Evolutionary conservation across 225 moss, liverwort and hornwort species (phyloP).

Genomic region (Sphagnum tenellum): DNA sequence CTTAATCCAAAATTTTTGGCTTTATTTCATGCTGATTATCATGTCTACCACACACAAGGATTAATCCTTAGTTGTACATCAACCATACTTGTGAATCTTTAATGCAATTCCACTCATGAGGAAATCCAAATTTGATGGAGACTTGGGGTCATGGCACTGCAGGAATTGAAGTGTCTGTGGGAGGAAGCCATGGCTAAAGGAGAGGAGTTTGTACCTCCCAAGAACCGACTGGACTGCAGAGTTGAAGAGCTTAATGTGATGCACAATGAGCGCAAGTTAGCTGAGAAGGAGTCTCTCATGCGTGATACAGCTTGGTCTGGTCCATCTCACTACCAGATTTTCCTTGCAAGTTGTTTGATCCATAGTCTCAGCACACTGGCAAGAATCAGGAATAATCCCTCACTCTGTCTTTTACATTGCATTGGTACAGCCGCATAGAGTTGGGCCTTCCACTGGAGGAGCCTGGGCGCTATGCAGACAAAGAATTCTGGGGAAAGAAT

Average conservation of each 20-base stretch:
- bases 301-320: constrained; percentile 68
- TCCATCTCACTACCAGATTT: neutral
- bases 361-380: neutral
- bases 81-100: too few species aligned
- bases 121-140: too few species aligned
- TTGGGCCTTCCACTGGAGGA: constrained; percentile 81
- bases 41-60: too few species aligned
- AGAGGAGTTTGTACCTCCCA: constrained; percentile 50
- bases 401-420: too few species aligned
- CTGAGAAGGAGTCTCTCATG: constrained; percentile 54
- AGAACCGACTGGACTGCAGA: constrained; percentile 50
- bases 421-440: constrained; percentile 58
- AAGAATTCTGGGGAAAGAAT: constrained; percentile 78
- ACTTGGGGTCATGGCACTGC: constrained; percentile 2
- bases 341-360: neutral
- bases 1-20: too few species aligned
- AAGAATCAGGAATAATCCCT: too few species aligned
- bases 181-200: constrained; percentile 42
- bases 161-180: constrained; percentile 43
- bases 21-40: too few species aligned
- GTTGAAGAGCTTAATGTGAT: constrained; percentile 53
- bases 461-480: constrained; percentile 88
- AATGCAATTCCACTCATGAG: too few species aligned
- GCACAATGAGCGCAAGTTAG: constrained; percentile 58
- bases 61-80: too few species aligned